phyloP scores from a whole-genome alignment of 2,329 filamentous ascomycete genomes.

The Falciphora oryzae region DNA sequence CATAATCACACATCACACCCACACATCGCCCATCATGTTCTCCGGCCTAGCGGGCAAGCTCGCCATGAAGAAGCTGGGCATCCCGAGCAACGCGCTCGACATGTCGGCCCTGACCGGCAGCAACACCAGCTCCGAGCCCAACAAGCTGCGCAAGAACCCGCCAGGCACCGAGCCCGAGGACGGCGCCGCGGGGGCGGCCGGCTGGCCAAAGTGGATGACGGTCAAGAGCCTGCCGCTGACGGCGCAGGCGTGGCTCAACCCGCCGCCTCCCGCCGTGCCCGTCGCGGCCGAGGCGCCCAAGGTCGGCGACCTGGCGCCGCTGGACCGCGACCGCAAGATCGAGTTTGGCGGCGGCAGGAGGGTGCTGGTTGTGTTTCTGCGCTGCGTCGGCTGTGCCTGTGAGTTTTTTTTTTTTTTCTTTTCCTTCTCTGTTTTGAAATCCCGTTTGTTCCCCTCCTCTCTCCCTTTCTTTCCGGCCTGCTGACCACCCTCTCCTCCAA shows the following conservation, averaged over 20 bases:
- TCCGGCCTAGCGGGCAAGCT: conserved; percentile 51
- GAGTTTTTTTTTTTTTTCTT: conserved; percentile 23
- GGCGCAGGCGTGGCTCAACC: conserved; percentile 48
- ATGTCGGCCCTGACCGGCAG: conserved; percentile 28
- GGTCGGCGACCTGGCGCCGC: conserved; percentile 42
- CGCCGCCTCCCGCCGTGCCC: conserved; percentile 43
- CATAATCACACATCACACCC: not conserved
- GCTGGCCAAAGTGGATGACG: conserved; percentile 42
- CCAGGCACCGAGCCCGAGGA: conserved; percentile 25
- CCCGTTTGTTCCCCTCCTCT: too few relatives aligned
- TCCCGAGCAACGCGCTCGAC: conserved; percentile 45
- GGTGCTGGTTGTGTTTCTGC: conserved; percentile 45
- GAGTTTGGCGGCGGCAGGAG: conserved; percentile 37
- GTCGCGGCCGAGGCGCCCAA: conserved; percentile 38
- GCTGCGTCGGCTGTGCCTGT: conserved; percentile 53
- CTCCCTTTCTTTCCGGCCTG: not conserved
- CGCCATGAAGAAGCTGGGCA: conserved; percentile 50
- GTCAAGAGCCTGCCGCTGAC: conserved; percentile 44
- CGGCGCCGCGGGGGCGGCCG: conserved; percentile 15
- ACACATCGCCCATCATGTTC: conserved; percentile 39
- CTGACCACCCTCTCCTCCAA: not conserved
- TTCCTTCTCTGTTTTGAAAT: too few relatives aligned
- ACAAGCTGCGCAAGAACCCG: conserved; percentile 25
- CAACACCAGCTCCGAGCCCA: conserved; percentile 12
- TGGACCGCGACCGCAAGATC: conserved; percentile 39